Conservation (phyloP, 2,329 filamentous ascomycete species). For the Pyrenochaeta sp. region DNA sequence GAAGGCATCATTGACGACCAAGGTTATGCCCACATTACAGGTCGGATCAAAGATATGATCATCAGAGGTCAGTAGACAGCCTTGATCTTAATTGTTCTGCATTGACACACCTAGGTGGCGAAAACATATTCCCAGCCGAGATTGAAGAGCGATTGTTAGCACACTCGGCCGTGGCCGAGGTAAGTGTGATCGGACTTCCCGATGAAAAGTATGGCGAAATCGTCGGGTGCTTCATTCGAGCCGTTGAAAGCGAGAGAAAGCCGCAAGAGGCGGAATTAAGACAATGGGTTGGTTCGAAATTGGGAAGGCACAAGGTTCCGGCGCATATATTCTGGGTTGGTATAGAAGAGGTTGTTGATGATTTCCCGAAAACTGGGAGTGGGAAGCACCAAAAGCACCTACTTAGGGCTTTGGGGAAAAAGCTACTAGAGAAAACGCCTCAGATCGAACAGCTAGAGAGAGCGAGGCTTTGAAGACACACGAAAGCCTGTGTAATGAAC, state of each 20-base stretch:
- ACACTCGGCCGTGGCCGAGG: constrained; percentile 67
- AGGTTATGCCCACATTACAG: constrained; percentile 73
- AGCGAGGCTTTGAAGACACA: neutral
- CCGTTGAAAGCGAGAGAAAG: constrained; percentile 12
- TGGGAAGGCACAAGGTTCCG: constrained; percentile 61
- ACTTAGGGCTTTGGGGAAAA: constrained; percentile 17
- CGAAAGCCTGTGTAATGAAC: no score
- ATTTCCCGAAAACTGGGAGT: constrained; percentile 50
- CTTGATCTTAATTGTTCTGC: no score
- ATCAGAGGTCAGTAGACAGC: constrained; percentile 63
- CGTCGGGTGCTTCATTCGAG: constrained; percentile 67
- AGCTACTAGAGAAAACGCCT: neutral
- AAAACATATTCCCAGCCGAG: constrained; percentile 68
- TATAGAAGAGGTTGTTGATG: constrained; percentile 38
- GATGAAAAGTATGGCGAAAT: constrained; percentile 75
- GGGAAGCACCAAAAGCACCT: constrained; percentile 53
- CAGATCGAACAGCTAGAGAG: neutral
- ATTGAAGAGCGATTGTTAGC: constrained; percentile 74
- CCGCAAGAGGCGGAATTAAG: constrained; percentile 35
- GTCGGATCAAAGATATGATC: constrained; percentile 79
- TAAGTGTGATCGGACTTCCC: constrained; percentile 73
- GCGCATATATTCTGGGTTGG: constrained; percentile 79
- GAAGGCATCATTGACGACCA: constrained; percentile 42
- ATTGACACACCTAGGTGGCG: constrained; percentile 25
- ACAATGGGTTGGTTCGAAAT: constrained; percentile 37